Evolutionary conservation across 148 eudicot species (phyloP).

Genomic region (Oxyria digyna): DNA sequence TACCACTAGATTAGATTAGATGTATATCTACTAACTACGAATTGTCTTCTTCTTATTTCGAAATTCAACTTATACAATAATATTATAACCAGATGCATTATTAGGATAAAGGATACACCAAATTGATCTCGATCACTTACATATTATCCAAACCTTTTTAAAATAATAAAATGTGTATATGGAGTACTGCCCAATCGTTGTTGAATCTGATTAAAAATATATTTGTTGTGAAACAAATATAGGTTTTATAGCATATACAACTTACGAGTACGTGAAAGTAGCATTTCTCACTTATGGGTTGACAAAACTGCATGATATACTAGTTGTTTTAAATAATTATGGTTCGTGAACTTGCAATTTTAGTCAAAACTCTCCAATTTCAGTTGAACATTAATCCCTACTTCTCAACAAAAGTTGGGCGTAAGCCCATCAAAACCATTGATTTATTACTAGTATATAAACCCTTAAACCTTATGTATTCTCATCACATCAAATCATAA

Average conservation of each 20-base stretch:
- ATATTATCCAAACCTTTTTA: not conserved
- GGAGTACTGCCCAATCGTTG: slow-evolving; percentile 2
- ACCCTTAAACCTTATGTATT: not conserved
- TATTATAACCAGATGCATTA: not conserved
- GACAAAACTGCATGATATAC: not conserved
- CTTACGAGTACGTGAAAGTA: not conserved
- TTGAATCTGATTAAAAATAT: not conserved
- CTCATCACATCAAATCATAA: not conserved
- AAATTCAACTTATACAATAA: too few species aligned
- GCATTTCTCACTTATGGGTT: not conserved
- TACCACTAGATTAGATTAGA: not conserved
- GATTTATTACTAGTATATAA: not conserved
- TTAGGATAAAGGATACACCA: not conserved
- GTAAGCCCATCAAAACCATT: not conserved
- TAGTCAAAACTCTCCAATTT: not conserved
- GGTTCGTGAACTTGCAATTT: not conserved
- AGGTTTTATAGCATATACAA: not conserved
- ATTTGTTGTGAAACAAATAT: too few species aligned
- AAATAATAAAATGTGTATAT: not conserved
- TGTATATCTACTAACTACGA: not conserved
- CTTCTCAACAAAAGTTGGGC: not conserved
- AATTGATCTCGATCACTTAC: not conserved
- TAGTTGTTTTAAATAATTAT: not conserved
- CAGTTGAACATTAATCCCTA: not conserved
- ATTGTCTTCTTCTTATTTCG: not conserved